A percentile compares a stretch with the other conserved stretches of the same genome.
phyloP scores from a whole-genome alignment of 1,284 basidiomycete genomes.

The Pholiota adiposa region DNA sequence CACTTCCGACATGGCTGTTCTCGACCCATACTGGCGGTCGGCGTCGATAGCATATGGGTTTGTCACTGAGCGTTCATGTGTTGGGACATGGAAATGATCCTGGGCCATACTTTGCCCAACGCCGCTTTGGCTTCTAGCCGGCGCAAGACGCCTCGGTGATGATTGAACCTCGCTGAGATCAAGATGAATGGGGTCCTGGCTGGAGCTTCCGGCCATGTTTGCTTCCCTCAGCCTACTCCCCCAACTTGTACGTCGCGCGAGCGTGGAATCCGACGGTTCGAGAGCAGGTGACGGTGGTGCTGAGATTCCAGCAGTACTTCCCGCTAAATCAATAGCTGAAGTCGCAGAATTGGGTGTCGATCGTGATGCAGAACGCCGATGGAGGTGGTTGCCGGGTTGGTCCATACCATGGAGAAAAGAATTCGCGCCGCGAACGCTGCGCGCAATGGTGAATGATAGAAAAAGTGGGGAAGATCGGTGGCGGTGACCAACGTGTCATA shows the following conservation, averaged over 20 bases:
- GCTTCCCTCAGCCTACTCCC: slow-evolving; percentile 36
- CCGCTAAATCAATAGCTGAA: slow-evolving; percentile 60
- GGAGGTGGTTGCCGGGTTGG: slow-evolving; percentile 28
- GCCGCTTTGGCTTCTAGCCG: background rate
- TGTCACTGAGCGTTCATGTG: slow-evolving; percentile 15
- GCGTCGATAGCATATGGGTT: slow-evolving; percentile 20
- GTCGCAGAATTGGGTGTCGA: slow-evolving; percentile 43
- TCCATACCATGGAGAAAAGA: slow-evolving; percentile 27
- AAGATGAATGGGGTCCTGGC: slow-evolving; percentile 23
- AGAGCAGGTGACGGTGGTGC: slow-evolving; percentile 57
- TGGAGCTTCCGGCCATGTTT: slow-evolving; percentile 15
- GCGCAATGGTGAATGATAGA: background rate
- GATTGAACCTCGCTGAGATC: slow-evolving; percentile 16
- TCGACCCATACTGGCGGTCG: slow-evolving; percentile 20
- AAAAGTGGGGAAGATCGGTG: slow-evolving; percentile 1
- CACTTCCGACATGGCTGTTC: slow-evolving; percentile 20
- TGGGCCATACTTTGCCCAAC: slow-evolving; percentile 6
- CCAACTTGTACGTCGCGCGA: slow-evolving; percentile 62
- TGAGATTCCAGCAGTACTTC: slow-evolving; percentile 44
- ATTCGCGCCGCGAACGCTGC: slow-evolving; percentile 1
- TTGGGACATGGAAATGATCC: slow-evolving; percentile 17
- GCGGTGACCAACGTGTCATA: slow-evolving; percentile 10
- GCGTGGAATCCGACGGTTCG: slow-evolving; percentile 44
- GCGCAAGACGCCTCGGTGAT: slow-evolving; percentile 10
- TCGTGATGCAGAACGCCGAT: slow-evolving; percentile 29